These are phyloP conservation scores for Arthrobotrys conoides DNA, from an alignment of 2,329 filamentous ascomycete genomes.

Conservation along the genomic window DNA sequence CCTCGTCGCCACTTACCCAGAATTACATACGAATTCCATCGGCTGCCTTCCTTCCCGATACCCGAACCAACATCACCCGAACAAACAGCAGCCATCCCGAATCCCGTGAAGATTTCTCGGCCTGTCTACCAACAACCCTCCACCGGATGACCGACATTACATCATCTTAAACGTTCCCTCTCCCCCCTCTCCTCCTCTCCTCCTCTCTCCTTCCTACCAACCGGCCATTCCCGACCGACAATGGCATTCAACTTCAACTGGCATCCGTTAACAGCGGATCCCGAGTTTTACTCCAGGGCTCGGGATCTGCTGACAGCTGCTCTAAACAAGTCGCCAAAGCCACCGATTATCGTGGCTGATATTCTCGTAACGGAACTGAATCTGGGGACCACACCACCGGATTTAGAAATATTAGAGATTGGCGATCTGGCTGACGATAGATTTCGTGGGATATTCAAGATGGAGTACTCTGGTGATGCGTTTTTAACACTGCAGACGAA, in stretches of 20 bases:
- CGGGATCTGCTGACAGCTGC: slow-evolving; percentile 94
- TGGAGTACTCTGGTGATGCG: slow-evolving; percentile 96
- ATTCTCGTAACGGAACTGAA: slow-evolving; percentile 99
- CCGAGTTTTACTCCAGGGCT: slow-evolving; percentile 87
- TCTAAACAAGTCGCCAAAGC: slow-evolving; percentile 97
- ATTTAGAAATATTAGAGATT: slow-evolving; percentile 97
- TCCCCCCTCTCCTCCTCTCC: neutral
- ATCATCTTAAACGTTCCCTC: slow-evolving; percentile 35
- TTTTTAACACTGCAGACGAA: slow-evolving; percentile 94
- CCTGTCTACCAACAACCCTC: slow-evolving; percentile 7
- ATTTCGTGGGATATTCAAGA: slow-evolving; percentile 98
- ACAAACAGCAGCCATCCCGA: slow-evolving; percentile 25
- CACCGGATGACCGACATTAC: slow-evolving; percentile 55
- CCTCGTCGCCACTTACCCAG: neutral
- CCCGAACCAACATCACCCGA: slow-evolving; percentile 27
- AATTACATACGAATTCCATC: neutral
- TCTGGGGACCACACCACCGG: slow-evolving; percentile 91
- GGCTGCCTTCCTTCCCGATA: slow-evolving; percentile 31
- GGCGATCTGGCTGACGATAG: slow-evolving; percentile 96
- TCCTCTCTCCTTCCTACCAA: neutral
- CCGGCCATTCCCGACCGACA: slow-evolving; percentile 38
- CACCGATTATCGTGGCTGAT: slow-evolving; percentile 98
- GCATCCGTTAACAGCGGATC: slow-evolving; percentile 97
- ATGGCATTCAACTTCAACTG: slow-evolving; percentile 99
- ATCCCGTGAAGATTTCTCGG: slow-evolving; percentile 34